Evolutionary conservation across 2,329 filamentous ascomycete species (phyloP).

Genomic region (Cordyceps cateniannulata): DNA sequence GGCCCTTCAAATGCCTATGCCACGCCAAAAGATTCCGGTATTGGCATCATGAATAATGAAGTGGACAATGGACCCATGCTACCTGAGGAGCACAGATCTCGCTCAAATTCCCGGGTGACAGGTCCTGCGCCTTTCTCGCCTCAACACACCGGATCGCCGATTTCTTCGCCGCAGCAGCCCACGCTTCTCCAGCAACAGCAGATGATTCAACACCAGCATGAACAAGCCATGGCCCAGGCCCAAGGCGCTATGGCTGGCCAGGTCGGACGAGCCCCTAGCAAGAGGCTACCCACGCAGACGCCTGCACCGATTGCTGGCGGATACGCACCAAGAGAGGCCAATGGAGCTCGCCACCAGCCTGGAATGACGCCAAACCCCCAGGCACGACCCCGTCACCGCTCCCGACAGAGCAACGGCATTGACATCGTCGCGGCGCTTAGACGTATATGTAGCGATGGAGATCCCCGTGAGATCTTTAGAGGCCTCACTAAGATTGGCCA

Average conservation of each 20-base stretch:
- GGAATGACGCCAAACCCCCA: constrained; percentile 29
- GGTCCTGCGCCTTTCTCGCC: constrained; percentile 44
- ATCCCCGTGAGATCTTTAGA: constrained; percentile 82
- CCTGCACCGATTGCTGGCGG: constrained; percentile 13
- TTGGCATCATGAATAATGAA: constrained; percentile 53
- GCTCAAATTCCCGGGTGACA: constrained; percentile 61
- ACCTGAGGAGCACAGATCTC: constrained; percentile 60
- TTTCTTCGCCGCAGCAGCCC: constrained; percentile 38
- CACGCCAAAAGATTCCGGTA: constrained; percentile 53
- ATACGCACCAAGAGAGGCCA: constrained; percentile 5
- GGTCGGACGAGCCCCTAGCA: constrained; percentile 67
- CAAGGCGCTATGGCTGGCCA: constrained; percentile 70
- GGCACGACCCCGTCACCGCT: constrained; percentile 67
- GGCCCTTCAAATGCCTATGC: constrained; percentile 45
- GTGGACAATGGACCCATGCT: constrained; percentile 55
- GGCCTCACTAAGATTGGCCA: constrained; percentile 93
- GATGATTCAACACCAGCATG: constrained; percentile 70
- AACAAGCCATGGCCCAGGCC: constrained; percentile 72
- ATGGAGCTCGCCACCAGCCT: constrained; percentile 22
- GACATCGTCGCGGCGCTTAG: constrained; percentile 81
- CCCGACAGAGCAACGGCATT: constrained; percentile 70
- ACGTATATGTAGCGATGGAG: constrained; percentile 82
- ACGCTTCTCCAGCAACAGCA: constrained; percentile 55
- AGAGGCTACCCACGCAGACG: constrained; percentile 46
- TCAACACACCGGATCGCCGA: constrained; percentile 31